Base-by-base conservation (phyloP, 2,329 filamentous ascomycete species). In the Beauveria australis region DNA sequence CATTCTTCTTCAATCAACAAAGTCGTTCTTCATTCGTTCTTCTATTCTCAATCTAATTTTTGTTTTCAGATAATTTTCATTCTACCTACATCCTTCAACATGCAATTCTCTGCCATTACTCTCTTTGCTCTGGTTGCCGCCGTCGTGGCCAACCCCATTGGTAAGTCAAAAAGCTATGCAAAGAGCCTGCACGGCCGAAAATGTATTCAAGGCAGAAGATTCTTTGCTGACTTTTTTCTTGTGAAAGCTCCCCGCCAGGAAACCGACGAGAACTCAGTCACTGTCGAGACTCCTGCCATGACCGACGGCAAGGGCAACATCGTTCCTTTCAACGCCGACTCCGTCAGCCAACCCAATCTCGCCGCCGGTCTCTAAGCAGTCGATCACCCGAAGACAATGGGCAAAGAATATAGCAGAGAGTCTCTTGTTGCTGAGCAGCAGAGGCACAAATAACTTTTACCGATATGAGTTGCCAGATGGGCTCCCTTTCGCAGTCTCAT, bases 51-150 rank as follows among this genome's bases (percentile, higher is more conserved):
- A 12, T 49, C 47, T 28, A 6, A 30, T 16, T 52, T 22, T 33
- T 56, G 14, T 12, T 40, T 26, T 37, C n/a, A 16, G 1, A 51
- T 52, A 12, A 40, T 16, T 58, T 70, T 65, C 58, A 65, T 63
- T 33, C 12, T 10, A 26, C 22, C 18, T 2, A 7, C n/a, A 9
- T 47, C 12, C 12, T 33, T 73, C 77, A 82, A 75, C 62, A 84
- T 84, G 81, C 78, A 82, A 76, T 79, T 78, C 76, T 75, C 77
- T 62, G 63, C 77, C 64, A 64, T 79, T 66, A 73, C 76, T 67
- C 61, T 82, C 63, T 71, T 80, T 66, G 72, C 79, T 63, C 70
- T 84, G 63, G 73, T 75, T 70, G 72, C 77, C 60, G 72, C 76
- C 67, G 78, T 74, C 66, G 69, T 79, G 66, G 80, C 79, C 61